Conservation (phyloP, 768 basidiomycete genomes). For the Asterophora lycoperdoides region DNA sequence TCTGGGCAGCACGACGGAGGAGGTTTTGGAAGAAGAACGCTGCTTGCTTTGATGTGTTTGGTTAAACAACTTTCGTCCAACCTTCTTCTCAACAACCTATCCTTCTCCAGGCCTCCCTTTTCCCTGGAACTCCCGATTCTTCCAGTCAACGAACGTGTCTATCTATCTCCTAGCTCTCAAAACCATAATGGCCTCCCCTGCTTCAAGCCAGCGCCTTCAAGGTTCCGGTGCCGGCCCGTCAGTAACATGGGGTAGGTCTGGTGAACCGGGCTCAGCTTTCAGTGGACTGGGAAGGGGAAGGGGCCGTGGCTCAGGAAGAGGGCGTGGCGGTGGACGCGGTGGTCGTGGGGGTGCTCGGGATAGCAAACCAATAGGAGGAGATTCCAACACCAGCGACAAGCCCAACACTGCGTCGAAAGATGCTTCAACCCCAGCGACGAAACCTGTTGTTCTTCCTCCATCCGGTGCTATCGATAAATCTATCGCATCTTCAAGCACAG, state of each 20-base stretch:
- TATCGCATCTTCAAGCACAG: slow-evolving; percentile 18
- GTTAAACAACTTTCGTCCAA: not conserved
- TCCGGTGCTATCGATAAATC: slow-evolving; percentile 19
- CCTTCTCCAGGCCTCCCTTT: not conserved
- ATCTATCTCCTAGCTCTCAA: not conserved
- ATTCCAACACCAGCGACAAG: slow-evolving; percentile 16
- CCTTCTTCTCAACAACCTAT: not conserved
- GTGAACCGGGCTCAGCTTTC: slow-evolving; percentile 46
- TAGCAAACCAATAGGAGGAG: slow-evolving; percentile 18
- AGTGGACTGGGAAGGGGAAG: slow-evolving; percentile 38
- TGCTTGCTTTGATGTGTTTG: slow-evolving; percentile 36
- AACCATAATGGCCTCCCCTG: slow-evolving; percentile 39
- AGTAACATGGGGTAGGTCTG: slow-evolving; percentile 38
- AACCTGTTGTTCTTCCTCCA: slow-evolving; percentile 15
- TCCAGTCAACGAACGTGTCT: not conserved
- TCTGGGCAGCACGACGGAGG: slow-evolving; percentile 6
- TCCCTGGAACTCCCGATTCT: not conserved
- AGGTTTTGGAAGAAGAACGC: slow-evolving; percentile 7
- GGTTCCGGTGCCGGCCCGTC: slow-evolving; percentile 27
- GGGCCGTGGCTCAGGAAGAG: slow-evolving; percentile 26
- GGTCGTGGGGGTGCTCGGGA: slow-evolving; percentile 26
- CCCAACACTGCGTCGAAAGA: slow-evolving; percentile 14
- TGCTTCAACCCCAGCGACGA: slow-evolving; percentile 15
- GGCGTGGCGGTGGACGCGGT: slow-evolving; percentile 34
- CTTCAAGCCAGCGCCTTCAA: slow-evolving; percentile 25